phyloP scores from a whole-genome alignment of 805 yeast species.

The Pichia membranifaciens region DNA sequence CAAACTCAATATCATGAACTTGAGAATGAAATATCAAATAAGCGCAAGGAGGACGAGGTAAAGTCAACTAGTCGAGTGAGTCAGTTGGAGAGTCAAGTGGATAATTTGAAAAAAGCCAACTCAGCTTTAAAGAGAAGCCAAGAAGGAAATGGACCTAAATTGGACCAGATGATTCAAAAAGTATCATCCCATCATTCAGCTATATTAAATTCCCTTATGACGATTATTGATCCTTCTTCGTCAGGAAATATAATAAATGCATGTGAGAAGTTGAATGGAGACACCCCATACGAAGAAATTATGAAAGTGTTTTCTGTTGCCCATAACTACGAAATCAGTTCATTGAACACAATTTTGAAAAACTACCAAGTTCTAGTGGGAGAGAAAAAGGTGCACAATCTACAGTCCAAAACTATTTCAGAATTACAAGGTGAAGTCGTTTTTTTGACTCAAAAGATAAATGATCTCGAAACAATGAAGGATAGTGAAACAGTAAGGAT shows the following conservation, averaged over 20 bases:
- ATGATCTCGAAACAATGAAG: constrained; percentile 3
- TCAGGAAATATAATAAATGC: background rate
- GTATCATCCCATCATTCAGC: constrained; percentile 3
- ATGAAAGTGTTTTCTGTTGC: constrained; percentile 8
- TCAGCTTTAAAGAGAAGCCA: background rate
- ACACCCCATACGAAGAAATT: background rate
- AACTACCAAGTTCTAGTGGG: background rate
- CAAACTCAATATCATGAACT: background rate
- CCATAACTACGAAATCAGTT: constrained; percentile 8
- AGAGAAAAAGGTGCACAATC: background rate
- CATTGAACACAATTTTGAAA: constrained; percentile 6
- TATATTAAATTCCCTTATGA: background rate
- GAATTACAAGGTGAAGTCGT: constrained; percentile 2
- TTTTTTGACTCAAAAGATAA: constrained; percentile 2
- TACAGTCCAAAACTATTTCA: background rate
- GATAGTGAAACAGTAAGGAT: constrained; percentile 7
- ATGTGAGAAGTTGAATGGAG: background rate
- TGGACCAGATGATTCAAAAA: background rate
- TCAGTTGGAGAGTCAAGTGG: background rate
- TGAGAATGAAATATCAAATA: background rate
- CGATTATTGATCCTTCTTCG: constrained; percentile 7
- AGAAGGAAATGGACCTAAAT: background rate
- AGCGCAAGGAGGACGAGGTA: background rate
- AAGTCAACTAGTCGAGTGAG: background rate
- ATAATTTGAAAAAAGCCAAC: background rate